Evolutionary conservation across 1,284 basidiomycete species (phyloP).

Genomic region (Naganishia liquefaciens): DNA sequence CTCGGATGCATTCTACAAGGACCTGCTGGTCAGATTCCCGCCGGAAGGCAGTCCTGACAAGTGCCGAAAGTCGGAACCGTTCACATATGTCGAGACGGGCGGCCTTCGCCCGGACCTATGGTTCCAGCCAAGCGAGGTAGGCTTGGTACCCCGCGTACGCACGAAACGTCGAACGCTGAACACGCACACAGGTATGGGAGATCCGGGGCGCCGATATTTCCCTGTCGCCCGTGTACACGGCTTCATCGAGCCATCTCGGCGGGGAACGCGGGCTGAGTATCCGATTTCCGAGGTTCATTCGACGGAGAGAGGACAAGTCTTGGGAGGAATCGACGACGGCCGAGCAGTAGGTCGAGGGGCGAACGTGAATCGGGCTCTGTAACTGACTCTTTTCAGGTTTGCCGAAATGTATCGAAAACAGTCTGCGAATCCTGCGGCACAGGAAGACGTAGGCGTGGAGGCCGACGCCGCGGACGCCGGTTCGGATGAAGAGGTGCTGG

Average conservation of each 20-base stretch:
- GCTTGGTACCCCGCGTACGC: neutral
- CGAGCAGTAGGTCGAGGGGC: slow-evolving; percentile 50
- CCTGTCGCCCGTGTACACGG: slow-evolving; percentile 64
- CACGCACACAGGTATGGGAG: slow-evolving; percentile 70
- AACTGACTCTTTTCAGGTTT: slow-evolving; percentile 44
- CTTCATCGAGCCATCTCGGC: slow-evolving; percentile 70
- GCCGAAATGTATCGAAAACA: slow-evolving; percentile 69
- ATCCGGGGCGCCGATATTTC: slow-evolving; percentile 76
- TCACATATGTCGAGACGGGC: slow-evolving; percentile 70
- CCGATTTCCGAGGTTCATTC: slow-evolving; percentile 58
- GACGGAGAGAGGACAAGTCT: slow-evolving; percentile 59
- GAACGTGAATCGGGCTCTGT: neutral
- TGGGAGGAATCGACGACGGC: slow-evolving; percentile 59
- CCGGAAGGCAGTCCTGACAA: slow-evolving; percentile 61
- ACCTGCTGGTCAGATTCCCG: slow-evolving; percentile 65
- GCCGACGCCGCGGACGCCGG: slow-evolving; percentile 18
- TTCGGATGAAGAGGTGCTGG: slow-evolving; percentile 9
- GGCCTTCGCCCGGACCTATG: slow-evolving; percentile 78
- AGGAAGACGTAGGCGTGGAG: neutral
- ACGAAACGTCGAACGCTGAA: neutral
- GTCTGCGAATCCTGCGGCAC: slow-evolving; percentile 43
- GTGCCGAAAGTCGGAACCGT: slow-evolving; percentile 61
- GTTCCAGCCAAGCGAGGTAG: slow-evolving; percentile 77
- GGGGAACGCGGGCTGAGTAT: slow-evolving; percentile 71
- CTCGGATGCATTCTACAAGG: slow-evolving; percentile 83